Evolutionary conservation across 2,329 filamentous ascomycete genomes (phyloP).

Genomic region (Scedosporium minutisporum): DNA sequence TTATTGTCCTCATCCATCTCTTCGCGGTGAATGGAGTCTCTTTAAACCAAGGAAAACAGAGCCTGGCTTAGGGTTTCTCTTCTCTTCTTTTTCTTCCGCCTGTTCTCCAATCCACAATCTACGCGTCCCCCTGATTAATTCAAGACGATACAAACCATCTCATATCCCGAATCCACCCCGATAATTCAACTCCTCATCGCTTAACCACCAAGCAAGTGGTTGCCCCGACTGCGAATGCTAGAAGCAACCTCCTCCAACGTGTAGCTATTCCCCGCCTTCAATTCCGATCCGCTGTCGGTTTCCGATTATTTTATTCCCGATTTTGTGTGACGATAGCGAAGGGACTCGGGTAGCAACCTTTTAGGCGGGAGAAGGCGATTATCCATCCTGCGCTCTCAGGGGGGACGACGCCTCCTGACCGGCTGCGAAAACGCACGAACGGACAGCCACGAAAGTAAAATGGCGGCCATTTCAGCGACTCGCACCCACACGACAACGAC

Average conservation of each 20-base stretch:
- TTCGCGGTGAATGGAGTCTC: background rate
- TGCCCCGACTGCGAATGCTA: background rate
- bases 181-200: background rate
- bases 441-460: constrained; percentile 18
- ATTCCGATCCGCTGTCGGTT: background rate
- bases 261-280: background rate
- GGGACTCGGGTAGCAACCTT: background rate
- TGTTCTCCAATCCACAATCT: background rate
- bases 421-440: constrained; percentile 18
- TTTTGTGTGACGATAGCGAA: background rate
- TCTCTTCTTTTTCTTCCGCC: background rate
- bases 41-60: background rate
- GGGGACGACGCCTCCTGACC: constrained; percentile 8
- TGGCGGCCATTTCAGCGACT: constrained; percentile 44
- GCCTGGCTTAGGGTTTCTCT: background rate
- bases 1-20: background rate
- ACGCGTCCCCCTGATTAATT: background rate
- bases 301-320: background rate
- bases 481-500: constrained; percentile 10
- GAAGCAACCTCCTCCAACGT: background rate
- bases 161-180: background rate
- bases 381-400: background rate
- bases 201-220: background rate
- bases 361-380: background rate
- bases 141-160: background rate